phyloP scores from a whole-genome alignment of 192 early-diverging fungal genomes.

The Entomortierella parvispora region DNA sequence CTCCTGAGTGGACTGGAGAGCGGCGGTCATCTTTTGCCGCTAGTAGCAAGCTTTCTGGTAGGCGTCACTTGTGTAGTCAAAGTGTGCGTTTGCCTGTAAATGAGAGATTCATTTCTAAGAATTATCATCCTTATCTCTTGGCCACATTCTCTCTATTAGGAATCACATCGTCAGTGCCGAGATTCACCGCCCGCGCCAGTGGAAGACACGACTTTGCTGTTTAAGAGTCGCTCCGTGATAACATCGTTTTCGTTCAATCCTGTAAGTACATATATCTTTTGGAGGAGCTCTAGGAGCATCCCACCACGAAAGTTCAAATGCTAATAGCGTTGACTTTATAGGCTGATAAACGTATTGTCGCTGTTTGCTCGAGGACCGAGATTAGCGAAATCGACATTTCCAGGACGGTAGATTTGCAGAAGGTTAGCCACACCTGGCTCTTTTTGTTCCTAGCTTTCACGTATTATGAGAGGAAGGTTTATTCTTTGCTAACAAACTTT shows the following conservation, averaged over 20 bases:
- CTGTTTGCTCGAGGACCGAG: slow-evolving; percentile 69
- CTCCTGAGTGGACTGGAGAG: slow-evolving; percentile 44
- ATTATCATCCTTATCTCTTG: no score
- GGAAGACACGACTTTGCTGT: slow-evolving; percentile 49
- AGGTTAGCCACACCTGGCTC: not conserved
- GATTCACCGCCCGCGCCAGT: slow-evolving; percentile 34
- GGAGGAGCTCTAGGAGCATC: no score
- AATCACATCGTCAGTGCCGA: slow-evolving; percentile 23
- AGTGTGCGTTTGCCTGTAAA: no score
- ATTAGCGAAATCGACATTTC: slow-evolving; percentile 79
- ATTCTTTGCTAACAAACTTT: no score
- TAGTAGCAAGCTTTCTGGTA: slow-evolving; percentile 24
- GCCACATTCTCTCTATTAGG: no score
- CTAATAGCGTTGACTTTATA: no score
- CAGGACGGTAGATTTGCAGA: slow-evolving; percentile 51
- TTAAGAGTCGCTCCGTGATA: slow-evolving; percentile 55
- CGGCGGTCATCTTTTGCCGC: slow-evolving; percentile 44
- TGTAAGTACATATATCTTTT: slow-evolving; percentile 52
- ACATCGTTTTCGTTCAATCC: slow-evolving; percentile 63
- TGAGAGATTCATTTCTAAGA: no score
- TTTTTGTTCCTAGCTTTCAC: not conserved
- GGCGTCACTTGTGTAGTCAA: no score
- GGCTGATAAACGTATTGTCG: slow-evolving; percentile 68
- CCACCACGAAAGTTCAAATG: no score
- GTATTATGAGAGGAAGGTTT: not conserved